These are phyloP conservation scores for Wickerhamomyces chambardii DNA, from an alignment of 805 yeast species.

Conservation along the genomic window DNA sequence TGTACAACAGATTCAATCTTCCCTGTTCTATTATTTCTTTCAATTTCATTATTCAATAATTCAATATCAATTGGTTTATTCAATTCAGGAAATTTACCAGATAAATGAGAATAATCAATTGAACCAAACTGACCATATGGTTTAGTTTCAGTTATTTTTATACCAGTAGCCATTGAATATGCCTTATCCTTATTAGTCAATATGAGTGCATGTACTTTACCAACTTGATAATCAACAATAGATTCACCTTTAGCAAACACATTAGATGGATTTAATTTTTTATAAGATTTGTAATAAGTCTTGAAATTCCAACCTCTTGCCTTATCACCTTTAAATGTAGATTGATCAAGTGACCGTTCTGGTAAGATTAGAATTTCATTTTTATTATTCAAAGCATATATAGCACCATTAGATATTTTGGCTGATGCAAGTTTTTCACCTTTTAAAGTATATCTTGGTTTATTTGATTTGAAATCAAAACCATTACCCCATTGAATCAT, in stretches of 20 bases:
- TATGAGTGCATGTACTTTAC: conserved; percentile 61
- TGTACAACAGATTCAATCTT: conserved; percentile 14
- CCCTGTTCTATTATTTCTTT: conserved; percentile 6
- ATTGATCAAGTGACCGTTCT: conserved; percentile 8
- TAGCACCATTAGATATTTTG: conserved; percentile 42
- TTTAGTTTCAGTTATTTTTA: conserved; percentile 23
- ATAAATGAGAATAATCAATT: conserved; percentile 62
- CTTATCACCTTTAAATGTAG: conserved; percentile 2
- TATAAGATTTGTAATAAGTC: conserved; percentile 4
- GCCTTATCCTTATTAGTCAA: conserved; percentile 52
- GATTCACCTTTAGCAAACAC: conserved; percentile 33
- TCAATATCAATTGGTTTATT: conserved; percentile 45
- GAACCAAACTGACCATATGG: conserved; percentile 80
- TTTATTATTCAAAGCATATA: conserved; percentile 35
- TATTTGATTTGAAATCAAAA: conserved; percentile 16
- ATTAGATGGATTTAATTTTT: conserved; percentile 1
- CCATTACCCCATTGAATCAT: conserved; percentile 64
- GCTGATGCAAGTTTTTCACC: conserved; percentile 37
- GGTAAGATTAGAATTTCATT: conserved; percentile 27
- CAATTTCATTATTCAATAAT: conserved; percentile 40
- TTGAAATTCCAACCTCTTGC: conserved; percentile 8
- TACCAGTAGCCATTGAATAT: conserved; percentile 54
- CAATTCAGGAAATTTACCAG: conserved; percentile 35
- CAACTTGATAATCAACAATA: conserved; percentile 42
- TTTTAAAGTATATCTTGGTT: conserved; percentile 28